Conservation (phyloP, 2,329 filamentous ascomycete species). For the Sporothrix pallida region DNA sequence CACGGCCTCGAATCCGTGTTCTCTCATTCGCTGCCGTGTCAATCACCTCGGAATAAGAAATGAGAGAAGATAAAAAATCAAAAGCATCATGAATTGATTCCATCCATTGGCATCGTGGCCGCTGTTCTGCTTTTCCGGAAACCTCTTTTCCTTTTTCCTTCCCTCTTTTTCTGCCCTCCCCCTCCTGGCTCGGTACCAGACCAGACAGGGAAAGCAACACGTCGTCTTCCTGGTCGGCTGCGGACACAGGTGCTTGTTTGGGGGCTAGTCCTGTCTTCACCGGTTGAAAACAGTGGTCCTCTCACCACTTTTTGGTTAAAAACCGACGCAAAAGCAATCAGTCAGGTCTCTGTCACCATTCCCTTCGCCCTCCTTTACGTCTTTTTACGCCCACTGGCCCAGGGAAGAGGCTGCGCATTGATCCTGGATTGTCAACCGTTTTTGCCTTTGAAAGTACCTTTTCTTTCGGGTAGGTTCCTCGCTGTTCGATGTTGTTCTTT, state of each 20-base stretch:
- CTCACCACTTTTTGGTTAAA: not conserved
- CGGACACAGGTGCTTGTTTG: not conserved
- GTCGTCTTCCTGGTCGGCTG: not conserved
- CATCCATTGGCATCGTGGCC: not conserved
- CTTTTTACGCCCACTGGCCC: not conserved
- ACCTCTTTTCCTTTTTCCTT: not conserved
- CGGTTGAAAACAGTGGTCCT: not conserved
- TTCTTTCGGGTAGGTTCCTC: not conserved
- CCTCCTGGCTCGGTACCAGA: not conserved
- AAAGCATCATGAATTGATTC: not conserved
- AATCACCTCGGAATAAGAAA: not conserved
- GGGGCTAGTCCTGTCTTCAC: not conserved
- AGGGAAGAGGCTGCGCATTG: not conserved
- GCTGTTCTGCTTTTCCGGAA: not conserved
- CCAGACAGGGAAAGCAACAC: conserved; percentile 1
- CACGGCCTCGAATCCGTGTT: not conserved
- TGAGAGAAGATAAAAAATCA: not conserved
- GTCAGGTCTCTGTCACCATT: conserved; percentile 6
- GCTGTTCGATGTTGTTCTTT: not conserved
- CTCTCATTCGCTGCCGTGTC: not conserved
- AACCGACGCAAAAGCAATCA: not conserved
- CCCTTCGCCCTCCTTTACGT: not conserved
- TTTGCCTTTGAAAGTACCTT: not conserved
- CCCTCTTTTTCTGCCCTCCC: not conserved
- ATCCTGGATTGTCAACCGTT: not conserved